A percentile compares a stretch with the other conserved stretches of the same genome.
Conservation (phyloP, 306 rosid genomes). For the Urtica urens region DNA sequence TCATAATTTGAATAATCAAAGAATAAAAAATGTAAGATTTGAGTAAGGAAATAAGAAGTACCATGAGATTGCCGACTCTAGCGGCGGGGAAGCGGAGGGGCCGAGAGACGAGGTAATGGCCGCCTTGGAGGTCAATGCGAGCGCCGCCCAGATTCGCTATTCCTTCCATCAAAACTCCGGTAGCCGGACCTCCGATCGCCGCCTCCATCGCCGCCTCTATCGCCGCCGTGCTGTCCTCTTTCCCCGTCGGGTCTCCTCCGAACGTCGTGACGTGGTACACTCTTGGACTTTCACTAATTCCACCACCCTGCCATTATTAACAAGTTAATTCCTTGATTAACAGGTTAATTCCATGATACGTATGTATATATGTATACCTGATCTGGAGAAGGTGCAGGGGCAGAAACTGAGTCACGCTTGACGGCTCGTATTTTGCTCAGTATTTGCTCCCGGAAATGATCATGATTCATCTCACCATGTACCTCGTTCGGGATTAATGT, state of each 20-base stretch:
- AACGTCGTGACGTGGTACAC: constrained; percentile 52
- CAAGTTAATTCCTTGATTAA: too few relatives aligned
- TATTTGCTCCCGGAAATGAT: constrained; percentile 15
- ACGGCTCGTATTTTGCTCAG: constrained; percentile 29
- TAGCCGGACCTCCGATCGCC: constrained; percentile 26
- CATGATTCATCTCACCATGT: constrained; percentile 11
- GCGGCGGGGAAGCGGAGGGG: constrained; percentile 45
- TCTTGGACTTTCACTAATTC: constrained; percentile 34
- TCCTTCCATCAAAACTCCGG: constrained; percentile 45
- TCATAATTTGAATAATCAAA: too few relatives aligned
- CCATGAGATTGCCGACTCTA: constrained; percentile 70
- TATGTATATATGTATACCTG: neutral
- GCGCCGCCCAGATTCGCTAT: constrained; percentile 69
- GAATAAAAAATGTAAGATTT: neutral
- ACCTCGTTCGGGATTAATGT: constrained; percentile 6
- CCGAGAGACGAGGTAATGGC: constrained; percentile 46
- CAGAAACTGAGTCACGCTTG: constrained; percentile 28
- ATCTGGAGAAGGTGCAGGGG: constrained; percentile 22
- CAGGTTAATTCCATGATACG: neutral
- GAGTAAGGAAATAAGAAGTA: constrained; percentile 15
- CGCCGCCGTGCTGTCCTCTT: constrained; percentile 61
- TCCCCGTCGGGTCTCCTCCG: constrained; percentile 86
- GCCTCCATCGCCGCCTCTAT: constrained; percentile 51
- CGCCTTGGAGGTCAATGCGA: constrained; percentile 63
- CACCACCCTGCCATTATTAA: neutral